Conservation (phyloP, 1,284 basidiomycete species). For the Apiotrichum laibachii region DNA sequence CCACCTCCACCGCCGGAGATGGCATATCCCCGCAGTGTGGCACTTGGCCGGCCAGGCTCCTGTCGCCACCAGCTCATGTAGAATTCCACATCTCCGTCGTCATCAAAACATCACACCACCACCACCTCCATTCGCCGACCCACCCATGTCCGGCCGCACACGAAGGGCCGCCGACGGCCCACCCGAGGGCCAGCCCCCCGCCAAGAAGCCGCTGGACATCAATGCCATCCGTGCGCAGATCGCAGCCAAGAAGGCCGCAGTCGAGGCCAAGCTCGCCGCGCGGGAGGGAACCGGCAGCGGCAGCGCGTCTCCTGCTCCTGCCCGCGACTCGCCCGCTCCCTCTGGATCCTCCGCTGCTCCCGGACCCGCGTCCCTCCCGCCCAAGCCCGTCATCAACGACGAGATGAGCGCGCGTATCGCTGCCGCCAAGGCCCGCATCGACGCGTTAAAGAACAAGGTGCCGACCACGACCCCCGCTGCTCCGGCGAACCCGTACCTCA, state of each 20-base stretch:
- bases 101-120: not conserved
- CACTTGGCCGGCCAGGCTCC: not conserved
- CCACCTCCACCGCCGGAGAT: not conserved
- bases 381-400: constrained; percentile 50
- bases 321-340: constrained; percentile 16
- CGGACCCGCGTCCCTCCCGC: constrained; percentile 50
- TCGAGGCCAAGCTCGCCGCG: constrained; percentile 59
- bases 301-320: constrained; percentile 28
- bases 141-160: constrained; percentile 9
- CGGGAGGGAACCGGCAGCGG: constrained; percentile 40
- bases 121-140: not conserved
- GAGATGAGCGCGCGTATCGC: constrained; percentile 68
- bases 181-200: constrained; percentile 23
- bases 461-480: constrained; percentile 4
- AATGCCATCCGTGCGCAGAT: constrained; percentile 63
- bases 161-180: constrained; percentile 14
- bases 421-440: constrained; percentile 73
- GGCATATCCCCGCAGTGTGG: not conserved
- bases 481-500: constrained; percentile 10
- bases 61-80: constrained; percentile 1
- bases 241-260: constrained; percentile 73
- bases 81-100: not conserved
- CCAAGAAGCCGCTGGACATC: constrained; percentile 24
- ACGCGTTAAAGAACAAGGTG: constrained; percentile 60
- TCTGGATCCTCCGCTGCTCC: constrained; percentile 26